Conservation (phyloP, 2,329 filamentous ascomycete species). For the Aspergillus carbonarius region DNA sequence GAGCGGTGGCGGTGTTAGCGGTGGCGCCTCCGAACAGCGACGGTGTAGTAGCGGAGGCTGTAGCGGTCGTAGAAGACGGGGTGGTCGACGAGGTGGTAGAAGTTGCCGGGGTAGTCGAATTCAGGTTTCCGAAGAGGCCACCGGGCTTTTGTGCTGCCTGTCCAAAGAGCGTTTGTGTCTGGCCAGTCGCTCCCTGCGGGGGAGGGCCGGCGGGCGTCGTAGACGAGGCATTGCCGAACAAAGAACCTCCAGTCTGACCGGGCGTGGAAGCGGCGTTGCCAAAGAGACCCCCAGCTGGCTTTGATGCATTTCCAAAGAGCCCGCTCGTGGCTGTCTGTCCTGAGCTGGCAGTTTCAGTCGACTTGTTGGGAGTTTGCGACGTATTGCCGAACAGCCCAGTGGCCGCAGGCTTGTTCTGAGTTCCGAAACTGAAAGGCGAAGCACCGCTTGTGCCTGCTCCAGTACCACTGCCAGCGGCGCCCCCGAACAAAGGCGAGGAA, state of each 20-base stretch:
- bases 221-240: constrained; percentile 44
- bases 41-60: constrained; percentile 23
- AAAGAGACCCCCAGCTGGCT: constrained; percentile 31
- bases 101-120: constrained; percentile 22
- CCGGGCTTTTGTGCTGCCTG: constrained; percentile 28
- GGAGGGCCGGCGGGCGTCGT: constrained; percentile 54
- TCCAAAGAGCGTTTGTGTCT: constrained; percentile 30
- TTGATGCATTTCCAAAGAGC: constrained; percentile 35
- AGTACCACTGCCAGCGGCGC: constrained; percentile 18
- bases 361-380: constrained; percentile 40
- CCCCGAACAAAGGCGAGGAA: constrained; percentile 28
- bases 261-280: constrained; percentile 40
- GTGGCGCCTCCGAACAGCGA: constrained; percentile 13
- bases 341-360: constrained; percentile 32
- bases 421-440: constrained; percentile 37
- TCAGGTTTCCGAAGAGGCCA: constrained; percentile 29
- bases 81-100: constrained; percentile 10
- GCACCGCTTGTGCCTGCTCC: constrained; percentile 21
- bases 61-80: constrained; percentile 27
- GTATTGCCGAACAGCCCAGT: constrained; percentile 28
- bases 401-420: constrained; percentile 25
- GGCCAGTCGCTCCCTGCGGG: constrained; percentile 34
- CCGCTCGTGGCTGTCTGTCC: constrained; percentile 31
- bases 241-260: constrained; percentile 31
- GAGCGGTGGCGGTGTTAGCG: not conserved